phyloP scores from a whole-genome alignment of 495 filamentous ascomycete species.

The Penicillium macrosclerotiorum region DNA sequence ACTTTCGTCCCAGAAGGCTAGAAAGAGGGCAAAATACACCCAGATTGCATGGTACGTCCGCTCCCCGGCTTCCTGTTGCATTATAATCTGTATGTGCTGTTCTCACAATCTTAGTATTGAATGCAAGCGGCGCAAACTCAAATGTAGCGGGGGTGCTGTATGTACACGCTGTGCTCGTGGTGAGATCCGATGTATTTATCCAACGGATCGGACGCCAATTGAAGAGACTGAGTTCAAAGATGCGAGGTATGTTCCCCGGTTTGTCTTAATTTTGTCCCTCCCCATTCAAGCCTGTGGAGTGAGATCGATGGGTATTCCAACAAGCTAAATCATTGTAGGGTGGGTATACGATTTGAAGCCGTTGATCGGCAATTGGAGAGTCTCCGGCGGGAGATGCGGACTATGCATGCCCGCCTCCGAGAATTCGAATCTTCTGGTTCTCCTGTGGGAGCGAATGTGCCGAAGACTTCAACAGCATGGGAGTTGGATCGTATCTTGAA shows the following conservation, averaged over 20 bases:
- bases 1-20: neutral
- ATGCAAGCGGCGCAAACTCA: slow-evolving; percentile 88
- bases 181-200: slow-evolving; percentile 67
- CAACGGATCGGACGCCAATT: slow-evolving; percentile 14
- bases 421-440: slow-evolving; percentile 27
- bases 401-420: slow-evolving; percentile 22
- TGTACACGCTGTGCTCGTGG: slow-evolving; percentile 72
- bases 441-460: neutral
- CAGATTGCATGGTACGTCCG: slow-evolving; percentile 4
- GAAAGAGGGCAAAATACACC: slow-evolving; percentile 1
- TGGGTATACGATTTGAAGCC: slow-evolving; percentile 15
- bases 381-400: slow-evolving; percentile 20
- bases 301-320: neutral
- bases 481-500: slow-evolving; percentile 35
- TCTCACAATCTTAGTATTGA: slow-evolving; percentile 55
- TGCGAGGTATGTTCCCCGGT: slow-evolving; percentile 19
- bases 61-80: neutral
- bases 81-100: neutral
- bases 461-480: slow-evolving; percentile 2
- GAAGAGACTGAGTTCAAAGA: slow-evolving; percentile 16
- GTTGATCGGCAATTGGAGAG: slow-evolving; percentile 32
- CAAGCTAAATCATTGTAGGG: neutral
- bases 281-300: no score
- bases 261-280: no score
- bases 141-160: slow-evolving; percentile 78